phyloP scores from a whole-genome alignment of 805 yeast species.

The Starmerella stigmatis region DNA sequence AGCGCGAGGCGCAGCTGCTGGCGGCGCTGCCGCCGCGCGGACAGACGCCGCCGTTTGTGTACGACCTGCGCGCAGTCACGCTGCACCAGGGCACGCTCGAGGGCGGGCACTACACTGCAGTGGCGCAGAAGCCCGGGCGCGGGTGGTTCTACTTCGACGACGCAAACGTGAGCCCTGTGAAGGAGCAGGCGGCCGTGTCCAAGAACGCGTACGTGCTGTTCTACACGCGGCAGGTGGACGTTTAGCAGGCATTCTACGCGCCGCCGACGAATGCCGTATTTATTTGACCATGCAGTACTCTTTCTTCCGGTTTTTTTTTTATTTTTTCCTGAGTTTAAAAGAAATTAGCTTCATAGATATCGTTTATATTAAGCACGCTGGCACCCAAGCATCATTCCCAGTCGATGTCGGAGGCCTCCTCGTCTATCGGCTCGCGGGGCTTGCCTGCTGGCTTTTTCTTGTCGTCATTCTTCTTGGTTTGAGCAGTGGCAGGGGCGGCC shows the following conservation, averaged over 20 bases:
- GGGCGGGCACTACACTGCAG: constrained; percentile 85
- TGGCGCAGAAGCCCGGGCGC: constrained; percentile 49
- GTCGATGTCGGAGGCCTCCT: constrained; percentile 15
- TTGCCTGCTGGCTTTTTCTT: not conserved
- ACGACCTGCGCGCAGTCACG: constrained; percentile 68
- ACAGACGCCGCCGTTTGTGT: constrained; percentile 70
- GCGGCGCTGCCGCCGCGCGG: constrained; percentile 52
- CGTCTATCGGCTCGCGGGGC: constrained; percentile 6
- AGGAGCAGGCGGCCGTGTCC: constrained; percentile 46
- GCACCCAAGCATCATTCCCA: constrained; percentile 13
- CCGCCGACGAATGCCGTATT: too few species aligned
- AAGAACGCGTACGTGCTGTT: constrained; percentile 76
- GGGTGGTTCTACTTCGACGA: constrained; percentile 85
- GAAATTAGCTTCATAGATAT: too few species aligned
- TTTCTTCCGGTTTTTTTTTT: constrained; percentile 23
- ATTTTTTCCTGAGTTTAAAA: too few species aligned
- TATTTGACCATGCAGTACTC: too few species aligned
- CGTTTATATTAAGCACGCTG: too few species aligned
- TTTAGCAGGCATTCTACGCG: too few species aligned
- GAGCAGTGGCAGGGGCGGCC: not conserved
- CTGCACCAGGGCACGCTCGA: constrained; percentile 73
- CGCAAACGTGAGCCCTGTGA: constrained; percentile 45
- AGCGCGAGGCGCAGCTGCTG: constrained; percentile 37
- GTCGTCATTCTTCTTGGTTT: not conserved
- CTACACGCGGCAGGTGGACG: constrained; percentile 40